phyloP scores from a whole-genome alignment of 768 basidiomycete species.

The Clathrus columnatus region DNA sequence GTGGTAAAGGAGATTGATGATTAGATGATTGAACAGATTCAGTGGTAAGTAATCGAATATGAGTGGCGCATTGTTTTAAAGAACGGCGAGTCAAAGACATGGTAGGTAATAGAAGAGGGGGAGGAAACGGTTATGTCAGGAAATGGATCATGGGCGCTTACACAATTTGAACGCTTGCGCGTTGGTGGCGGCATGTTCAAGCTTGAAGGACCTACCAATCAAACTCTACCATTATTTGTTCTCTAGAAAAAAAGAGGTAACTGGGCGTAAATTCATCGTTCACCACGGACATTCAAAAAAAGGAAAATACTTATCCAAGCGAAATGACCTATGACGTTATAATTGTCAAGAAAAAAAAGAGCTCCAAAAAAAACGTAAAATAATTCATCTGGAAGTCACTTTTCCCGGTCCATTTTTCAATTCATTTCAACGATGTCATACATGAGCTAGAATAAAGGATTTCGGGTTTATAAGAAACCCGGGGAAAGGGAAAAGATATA shows the following conservation, averaged over 20 bases:
- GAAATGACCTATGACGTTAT: too few species aligned
- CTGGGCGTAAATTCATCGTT: not conserved
- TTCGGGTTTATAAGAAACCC: not conserved
- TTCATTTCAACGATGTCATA: not conserved
- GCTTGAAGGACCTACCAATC: not conserved
- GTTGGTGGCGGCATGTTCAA: not conserved
- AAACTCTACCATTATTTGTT: not conserved
- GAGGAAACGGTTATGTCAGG: not conserved
- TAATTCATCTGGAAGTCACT: not conserved
- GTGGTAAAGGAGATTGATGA: not conserved
- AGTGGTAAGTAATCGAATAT: constrained; percentile 3
- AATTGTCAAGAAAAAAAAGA: too few species aligned
- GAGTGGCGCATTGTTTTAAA: not conserved
- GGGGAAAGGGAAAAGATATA: not conserved
- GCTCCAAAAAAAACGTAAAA: too few species aligned
- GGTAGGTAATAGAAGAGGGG: not conserved
- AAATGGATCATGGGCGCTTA: not conserved
- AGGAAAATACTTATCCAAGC: not conserved
- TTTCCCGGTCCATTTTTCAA: not conserved
- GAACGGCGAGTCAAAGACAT: constrained; percentile 4
- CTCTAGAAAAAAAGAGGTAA: not conserved
- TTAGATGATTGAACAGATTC: constrained; percentile 3
- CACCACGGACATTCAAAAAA: too few species aligned
- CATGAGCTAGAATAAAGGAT: not conserved
- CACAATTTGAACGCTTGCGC: not conserved